A percentile compares a stretch with the other conserved stretches of the same genome.
phyloP scores from a whole-genome alignment of 2,329 filamentous ascomycete species.

The Ascochyta fabae region DNA sequence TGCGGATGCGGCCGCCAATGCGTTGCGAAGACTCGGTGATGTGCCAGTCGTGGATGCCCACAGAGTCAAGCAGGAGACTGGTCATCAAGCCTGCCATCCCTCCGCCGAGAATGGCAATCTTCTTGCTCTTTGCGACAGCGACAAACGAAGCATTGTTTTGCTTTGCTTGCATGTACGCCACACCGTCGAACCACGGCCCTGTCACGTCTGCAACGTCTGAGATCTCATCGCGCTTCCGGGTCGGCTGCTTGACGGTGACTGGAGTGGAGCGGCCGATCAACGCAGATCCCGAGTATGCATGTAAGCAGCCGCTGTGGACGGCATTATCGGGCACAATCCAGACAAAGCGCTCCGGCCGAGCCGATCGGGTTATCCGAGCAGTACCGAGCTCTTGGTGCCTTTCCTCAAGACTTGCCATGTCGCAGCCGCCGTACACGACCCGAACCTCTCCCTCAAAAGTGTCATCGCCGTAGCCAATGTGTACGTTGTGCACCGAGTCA shows the following conservation, averaged over 20 bases:
- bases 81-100: conserved; percentile 72
- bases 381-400: conserved; percentile 55
- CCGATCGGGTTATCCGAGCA: conserved; percentile 42
- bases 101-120: conserved; percentile 68
- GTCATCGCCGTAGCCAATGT: conserved; percentile 52
- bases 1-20: conserved; percentile 69
- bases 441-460: conserved; percentile 53
- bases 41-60: conserved; percentile 66
- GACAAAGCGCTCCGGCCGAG: conserved; percentile 55
- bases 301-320: conserved; percentile 51
- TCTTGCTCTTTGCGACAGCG: conserved; percentile 62
- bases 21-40: conserved; percentile 67
- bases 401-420: conserved; percentile 43
- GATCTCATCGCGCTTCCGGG: conserved; percentile 48
- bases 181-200: conserved; percentile 72
- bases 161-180: conserved; percentile 63
- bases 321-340: conserved; percentile 55
- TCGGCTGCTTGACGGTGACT: conserved; percentile 46
- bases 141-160: conserved; percentile 61
- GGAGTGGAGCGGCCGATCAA: conserved; percentile 54
- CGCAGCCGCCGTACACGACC: conserved; percentile 56
- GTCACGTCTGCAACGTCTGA: conserved; percentile 60
- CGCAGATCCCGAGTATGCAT: conserved; percentile 51
- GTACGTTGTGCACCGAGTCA: conserved; percentile 58
- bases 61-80: conserved; percentile 53